Evolutionary conservation across 768 basidiomycete species (phyloP), one percentile per base, ranked within the genome.

Genomic region (Boletellus ananas): DNA sequence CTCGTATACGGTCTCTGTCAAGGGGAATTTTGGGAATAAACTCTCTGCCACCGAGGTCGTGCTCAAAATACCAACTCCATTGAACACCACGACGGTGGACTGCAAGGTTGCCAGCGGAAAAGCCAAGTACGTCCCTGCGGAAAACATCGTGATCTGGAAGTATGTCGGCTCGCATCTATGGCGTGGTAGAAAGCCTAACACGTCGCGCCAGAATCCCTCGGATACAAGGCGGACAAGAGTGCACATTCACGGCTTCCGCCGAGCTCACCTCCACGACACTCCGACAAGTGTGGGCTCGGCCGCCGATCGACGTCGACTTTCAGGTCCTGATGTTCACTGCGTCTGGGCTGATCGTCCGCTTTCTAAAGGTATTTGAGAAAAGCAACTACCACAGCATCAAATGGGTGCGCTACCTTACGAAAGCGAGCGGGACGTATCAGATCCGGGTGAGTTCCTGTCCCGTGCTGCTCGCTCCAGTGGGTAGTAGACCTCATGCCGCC

Each of bases 291-390:
- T 99, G 96, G 96, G 94, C 94, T 3, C 77, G 96, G 47, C 96
- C 96, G 16, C 96, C 96, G 7, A 98, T 99, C 62, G 91, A 95
- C 58, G 85, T 98, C 55, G 96, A 99, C 68, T 99, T 99, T 72
- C 93, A 94, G 72, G 96, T 99, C 50, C 77, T 99, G 58, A 99
- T 99, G 96, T 92, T 98, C 70, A 98, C 96, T 0, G 79, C 96
- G 11, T 97, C 95, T 11, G 96, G 96, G 2, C 68, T 99, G 61
- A 87, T 95, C 44, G 96, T 99, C 37, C 81, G 95, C 46, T 99
- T 97, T 79, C 72, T 99, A 63, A 98, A 97, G 68, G 95, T 99
- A 16, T 98, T 97, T 58, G 96, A 98, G 75, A 96, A 92, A 78
- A 82, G 79, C 66, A 90, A 84, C 56, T 98, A 98, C 64, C 84